Evolutionary conservation across 1,284 basidiomycete genomes (phyloP).

Genomic region (Pisolithus thermaeus): DNA sequence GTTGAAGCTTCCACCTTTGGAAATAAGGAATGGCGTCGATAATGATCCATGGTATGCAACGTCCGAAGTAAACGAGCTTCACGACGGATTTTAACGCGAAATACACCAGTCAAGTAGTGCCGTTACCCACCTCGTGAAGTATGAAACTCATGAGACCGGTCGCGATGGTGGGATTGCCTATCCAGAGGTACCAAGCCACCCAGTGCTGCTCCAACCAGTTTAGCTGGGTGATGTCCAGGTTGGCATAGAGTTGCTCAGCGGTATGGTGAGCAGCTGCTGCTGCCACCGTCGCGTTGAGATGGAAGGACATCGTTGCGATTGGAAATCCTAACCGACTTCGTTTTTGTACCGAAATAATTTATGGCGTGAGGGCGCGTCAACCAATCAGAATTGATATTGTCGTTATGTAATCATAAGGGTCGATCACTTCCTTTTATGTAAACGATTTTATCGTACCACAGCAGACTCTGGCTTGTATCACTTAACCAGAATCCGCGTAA

Average conservation of each 20-base stretch:
- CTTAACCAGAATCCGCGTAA: no score
- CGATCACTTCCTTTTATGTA: background rate
- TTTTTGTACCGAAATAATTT: background rate
- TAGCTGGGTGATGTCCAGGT: slow-evolving; percentile 60
- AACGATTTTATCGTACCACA: background rate
- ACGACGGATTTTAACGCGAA: background rate
- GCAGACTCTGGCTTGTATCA: no score
- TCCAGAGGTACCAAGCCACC: slow-evolving; percentile 80
- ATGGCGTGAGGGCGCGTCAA: background rate
- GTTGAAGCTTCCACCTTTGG: slow-evolving; percentile 92
- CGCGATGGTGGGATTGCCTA: slow-evolving; percentile 89
- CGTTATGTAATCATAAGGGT: background rate
- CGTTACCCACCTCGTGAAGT: slow-evolving; percentile 79
- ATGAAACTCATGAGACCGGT: slow-evolving; percentile 94
- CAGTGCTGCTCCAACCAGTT: slow-evolving; percentile 76
- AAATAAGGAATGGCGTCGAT: slow-evolving; percentile 94
- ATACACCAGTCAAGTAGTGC: background rate
- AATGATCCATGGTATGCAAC: slow-evolving; percentile 93
- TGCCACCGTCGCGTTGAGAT: slow-evolving; percentile 11
- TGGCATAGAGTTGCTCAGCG: slow-evolving; percentile 45
- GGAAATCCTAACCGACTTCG: background rate
- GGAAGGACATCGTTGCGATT: background rate
- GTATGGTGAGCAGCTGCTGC: slow-evolving; percentile 17
- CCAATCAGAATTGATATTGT: background rate
- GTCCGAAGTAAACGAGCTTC: slow-evolving; percentile 94